phyloP scores from a whole-genome alignment of 768 basidiomycete genomes.

The Rhizopogon vesiculosus region DNA sequence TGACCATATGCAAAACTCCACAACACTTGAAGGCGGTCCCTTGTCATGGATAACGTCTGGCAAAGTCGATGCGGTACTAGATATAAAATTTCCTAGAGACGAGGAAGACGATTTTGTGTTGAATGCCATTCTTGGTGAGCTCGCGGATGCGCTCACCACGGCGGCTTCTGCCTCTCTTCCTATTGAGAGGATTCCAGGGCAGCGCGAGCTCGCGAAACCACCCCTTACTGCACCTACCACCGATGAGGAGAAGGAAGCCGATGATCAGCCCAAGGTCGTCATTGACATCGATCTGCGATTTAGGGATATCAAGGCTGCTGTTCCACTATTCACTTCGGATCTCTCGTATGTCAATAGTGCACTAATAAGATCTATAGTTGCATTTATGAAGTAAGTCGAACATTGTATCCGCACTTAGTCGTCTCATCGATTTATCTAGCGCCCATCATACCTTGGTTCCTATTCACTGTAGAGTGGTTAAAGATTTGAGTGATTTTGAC shows the following conservation, averaged over 20 bases:
- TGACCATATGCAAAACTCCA: constrained; percentile 87
- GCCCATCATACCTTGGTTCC: constrained; percentile 92
- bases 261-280: constrained; percentile 47
- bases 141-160: constrained; percentile 83
- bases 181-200: constrained; percentile 76
- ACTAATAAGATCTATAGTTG: constrained; percentile 91
- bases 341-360: constrained; percentile 91
- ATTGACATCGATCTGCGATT: constrained; percentile 95
- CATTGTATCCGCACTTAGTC: not conserved
- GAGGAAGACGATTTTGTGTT: constrained; percentile 65
- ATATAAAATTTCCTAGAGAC: constrained; percentile 94
- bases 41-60: constrained; percentile 98
- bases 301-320: constrained; percentile 90
- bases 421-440: constrained; percentile 35
- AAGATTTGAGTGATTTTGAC: constrained; percentile 84
- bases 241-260: constrained; percentile 21
- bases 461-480: constrained; percentile 85
- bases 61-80: constrained; percentile 93
- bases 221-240: constrained; percentile 70
- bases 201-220: constrained; percentile 81
- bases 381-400: constrained; percentile 88
- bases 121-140: constrained; percentile 82
- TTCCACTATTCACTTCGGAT: constrained; percentile 87
- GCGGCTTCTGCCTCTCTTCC: constrained; percentile 42
- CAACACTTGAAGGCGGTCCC: constrained; percentile 72